Evolutionary conservation across 805 yeast species (phyloP).

Genomic region (Groenewaldozyma salmanticensis): DNA sequence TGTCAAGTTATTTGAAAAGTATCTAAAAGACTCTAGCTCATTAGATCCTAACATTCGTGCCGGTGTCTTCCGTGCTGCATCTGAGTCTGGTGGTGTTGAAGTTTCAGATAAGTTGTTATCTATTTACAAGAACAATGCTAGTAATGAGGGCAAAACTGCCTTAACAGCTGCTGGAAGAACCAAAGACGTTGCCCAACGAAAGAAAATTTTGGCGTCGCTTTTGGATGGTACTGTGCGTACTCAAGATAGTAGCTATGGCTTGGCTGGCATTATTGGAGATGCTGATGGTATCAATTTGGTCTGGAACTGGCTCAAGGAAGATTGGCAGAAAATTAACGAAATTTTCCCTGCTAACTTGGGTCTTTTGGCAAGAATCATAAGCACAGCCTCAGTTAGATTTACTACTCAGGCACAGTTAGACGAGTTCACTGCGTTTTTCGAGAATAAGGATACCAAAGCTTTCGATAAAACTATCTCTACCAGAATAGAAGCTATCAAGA

Average conservation of each 20-base stretch:
- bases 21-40: conserved; percentile 32
- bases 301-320: conserved; percentile 59
- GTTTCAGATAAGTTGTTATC: conserved; percentile 30
- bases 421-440: conserved; percentile 43
- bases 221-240: conserved; percentile 32
- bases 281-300: conserved; percentile 27
- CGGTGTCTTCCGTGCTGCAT: conserved; percentile 36
- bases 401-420: conserved; percentile 45
- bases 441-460: conserved; percentile 39
- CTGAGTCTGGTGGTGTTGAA: conserved; percentile 29
- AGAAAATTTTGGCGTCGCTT: conserved; percentile 33
- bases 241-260: conserved; percentile 50
- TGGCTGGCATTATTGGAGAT: neutral
- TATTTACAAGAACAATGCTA: conserved; percentile 38
- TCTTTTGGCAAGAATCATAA: conserved; percentile 69
- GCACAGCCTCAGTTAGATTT: conserved; percentile 50
- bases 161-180: conserved; percentile 45
- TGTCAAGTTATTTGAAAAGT: conserved; percentile 30
- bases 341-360: conserved; percentile 73
- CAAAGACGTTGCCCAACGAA: conserved; percentile 29
- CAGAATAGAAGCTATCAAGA: conserved; percentile 44
- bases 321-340: conserved; percentile 63
- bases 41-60: conserved; percentile 42
- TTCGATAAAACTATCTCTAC: conserved; percentile 51
- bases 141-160: conserved; percentile 50